phyloP scores from a whole-genome alignment of 106 monocot genomes.

The Narthecium ossifragum region DNA sequence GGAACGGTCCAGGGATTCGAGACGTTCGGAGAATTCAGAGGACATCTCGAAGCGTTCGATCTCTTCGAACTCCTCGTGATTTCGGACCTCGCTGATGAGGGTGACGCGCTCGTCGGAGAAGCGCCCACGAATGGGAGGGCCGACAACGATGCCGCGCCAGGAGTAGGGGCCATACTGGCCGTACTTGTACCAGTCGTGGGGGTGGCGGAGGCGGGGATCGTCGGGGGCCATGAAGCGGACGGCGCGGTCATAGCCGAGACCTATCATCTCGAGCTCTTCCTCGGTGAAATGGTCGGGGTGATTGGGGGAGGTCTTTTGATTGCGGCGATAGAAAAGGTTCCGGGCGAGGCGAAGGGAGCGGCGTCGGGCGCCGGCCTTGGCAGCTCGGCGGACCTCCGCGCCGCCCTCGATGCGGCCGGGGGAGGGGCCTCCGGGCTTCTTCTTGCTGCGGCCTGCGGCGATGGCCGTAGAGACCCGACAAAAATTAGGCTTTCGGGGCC shows the following conservation, averaged over 20 bases:
- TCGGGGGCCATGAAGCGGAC: conserved; percentile 79
- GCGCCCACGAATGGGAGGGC: conserved; percentile 88
- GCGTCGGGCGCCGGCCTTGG: conserved; percentile 51
- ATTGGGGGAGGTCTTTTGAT: conserved; percentile 22
- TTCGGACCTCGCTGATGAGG: conserved; percentile 48
- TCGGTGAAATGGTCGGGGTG: conserved; percentile 74
- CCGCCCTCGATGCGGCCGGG: conserved; percentile 80
- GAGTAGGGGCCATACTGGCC: conserved; percentile 84
- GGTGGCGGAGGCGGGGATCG: conserved; percentile 85
- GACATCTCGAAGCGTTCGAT: conserved; percentile 88
- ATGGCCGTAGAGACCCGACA: conserved; percentile 11
- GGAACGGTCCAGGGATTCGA: conserved; percentile 27
- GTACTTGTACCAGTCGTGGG: conserved; percentile 94
- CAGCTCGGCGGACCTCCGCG: conserved; percentile 73
- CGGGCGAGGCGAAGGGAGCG: conserved; percentile 51
- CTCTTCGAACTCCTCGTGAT: conserved; percentile 80
- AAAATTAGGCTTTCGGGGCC: neutral
- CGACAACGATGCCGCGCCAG: conserved; percentile 91
- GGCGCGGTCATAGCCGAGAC: conserved; percentile 86
- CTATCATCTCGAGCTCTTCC: conserved; percentile 86
- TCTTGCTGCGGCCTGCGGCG: conserved; percentile 84
- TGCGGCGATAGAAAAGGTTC: conserved; percentile 76
- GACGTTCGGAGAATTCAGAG: conserved; percentile 39
- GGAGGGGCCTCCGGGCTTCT: conserved; percentile 36
- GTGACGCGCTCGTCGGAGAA: conserved; percentile 84